Percentiles rank a stretch among this genome's conserved stretches.
phyloP scores from a whole-genome alignment of 805 yeast genomes.

The Komagataella mondaviorum region DNA sequence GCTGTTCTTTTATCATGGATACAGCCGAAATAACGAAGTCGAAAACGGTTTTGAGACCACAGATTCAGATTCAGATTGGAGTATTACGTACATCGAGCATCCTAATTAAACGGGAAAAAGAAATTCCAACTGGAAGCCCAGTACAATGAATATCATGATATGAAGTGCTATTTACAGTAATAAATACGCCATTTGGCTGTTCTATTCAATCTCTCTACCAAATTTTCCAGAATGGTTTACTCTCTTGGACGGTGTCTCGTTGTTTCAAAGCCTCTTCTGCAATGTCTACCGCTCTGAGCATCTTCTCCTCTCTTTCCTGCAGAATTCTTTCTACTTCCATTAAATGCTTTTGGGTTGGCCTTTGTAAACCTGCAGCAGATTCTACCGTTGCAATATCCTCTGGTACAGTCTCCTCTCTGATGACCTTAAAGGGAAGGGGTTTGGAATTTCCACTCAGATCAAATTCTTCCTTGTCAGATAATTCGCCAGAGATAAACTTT shows the following conservation, averaged over 20 bases:
- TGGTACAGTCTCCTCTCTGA: background rate
- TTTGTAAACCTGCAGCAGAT: constrained; percentile 35
- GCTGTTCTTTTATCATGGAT: background rate
- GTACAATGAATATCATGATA: background rate
- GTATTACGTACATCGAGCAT: background rate
- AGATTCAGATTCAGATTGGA: background rate
- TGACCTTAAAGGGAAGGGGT: background rate
- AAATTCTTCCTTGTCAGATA: constrained; percentile 45
- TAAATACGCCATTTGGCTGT: background rate
- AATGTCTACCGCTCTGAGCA: constrained; percentile 29
- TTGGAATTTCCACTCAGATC: constrained; percentile 31
- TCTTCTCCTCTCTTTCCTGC: constrained; percentile 54
- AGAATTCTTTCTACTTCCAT: constrained; percentile 60
- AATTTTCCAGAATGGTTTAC: constrained; percentile 14
- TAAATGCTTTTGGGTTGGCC: constrained; percentile 60
- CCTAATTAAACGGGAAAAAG: background rate
- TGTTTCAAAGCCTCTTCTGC: constrained; percentile 19
- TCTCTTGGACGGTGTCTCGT: background rate
- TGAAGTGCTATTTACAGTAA: background rate
- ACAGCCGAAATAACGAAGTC: background rate
- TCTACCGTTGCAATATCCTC: constrained; percentile 13
- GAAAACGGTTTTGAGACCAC: background rate
- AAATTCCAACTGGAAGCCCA: background rate
- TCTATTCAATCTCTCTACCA: constrained; percentile 8
- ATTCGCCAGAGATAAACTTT: constrained; percentile 35